Conservation (phyloP, 2,329 filamentous ascomycete genomes). For the Parastagonospora nodorum region DNA sequence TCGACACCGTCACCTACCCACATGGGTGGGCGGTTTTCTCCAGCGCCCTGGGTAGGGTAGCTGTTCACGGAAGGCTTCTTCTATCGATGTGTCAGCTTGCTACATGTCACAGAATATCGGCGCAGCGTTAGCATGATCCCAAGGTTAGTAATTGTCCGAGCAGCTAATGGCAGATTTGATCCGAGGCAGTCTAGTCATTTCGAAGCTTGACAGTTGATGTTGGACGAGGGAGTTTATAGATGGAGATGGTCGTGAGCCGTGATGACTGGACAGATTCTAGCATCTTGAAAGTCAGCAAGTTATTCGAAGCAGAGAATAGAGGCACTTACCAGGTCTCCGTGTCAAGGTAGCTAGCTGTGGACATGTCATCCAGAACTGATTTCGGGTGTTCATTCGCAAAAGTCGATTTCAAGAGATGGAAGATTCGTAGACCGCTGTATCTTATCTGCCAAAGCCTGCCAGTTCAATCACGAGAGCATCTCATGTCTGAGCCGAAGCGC, state of each 20-base stretch:
- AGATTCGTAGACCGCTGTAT: too few relatives aligned
- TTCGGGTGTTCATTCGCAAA: too few relatives aligned
- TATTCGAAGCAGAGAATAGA: too few relatives aligned
- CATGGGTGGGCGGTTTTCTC: not conserved
- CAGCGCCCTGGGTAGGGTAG: not conserved
- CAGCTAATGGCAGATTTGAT: not conserved
- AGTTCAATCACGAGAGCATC: not conserved
- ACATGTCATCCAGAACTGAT: too few relatives aligned
- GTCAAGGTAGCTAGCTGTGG: too few relatives aligned
- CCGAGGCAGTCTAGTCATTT: too few relatives aligned
- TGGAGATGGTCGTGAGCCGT: too few relatives aligned
- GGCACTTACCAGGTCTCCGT: too few relatives aligned
- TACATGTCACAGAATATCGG: not conserved
- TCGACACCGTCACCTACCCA: slow-evolving; percentile 20
- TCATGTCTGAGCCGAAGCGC: not conserved
- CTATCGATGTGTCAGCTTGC: not conserved
- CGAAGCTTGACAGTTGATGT: not conserved
- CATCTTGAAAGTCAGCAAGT: too few relatives aligned
- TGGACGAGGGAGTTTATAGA: not conserved
- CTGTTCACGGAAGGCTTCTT: too few relatives aligned
- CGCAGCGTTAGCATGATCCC: not conserved
- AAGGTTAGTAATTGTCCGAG: not conserved
- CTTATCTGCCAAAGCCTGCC: not conserved
- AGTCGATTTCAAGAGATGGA: too few relatives aligned
- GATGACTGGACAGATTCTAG: too few relatives aligned